Conservation (phyloP, 352 stramenopile genomes). For the Globisporangium alternatum region DNA sequence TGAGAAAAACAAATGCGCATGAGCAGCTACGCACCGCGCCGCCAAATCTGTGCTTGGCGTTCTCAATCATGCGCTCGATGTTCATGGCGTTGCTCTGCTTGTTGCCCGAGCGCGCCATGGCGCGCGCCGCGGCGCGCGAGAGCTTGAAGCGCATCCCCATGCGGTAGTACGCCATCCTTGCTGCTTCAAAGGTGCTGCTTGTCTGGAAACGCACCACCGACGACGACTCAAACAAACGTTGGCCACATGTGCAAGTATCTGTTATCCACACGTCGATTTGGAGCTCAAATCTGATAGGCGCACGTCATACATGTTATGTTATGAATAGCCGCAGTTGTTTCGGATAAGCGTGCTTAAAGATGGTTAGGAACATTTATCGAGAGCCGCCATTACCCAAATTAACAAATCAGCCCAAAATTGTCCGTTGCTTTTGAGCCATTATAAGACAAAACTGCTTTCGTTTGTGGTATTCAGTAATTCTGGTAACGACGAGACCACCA, state of each 20-base stretch:
- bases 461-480: too few relatives aligned
- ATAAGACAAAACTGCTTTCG: too few relatives aligned
- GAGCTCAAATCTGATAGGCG: neutral
- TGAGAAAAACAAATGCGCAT: neutral
- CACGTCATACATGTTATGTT: neutral
- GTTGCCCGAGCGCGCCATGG: slow-evolving; percentile 54
- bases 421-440: too few relatives aligned
- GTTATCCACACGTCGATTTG: neutral
- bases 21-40: slow-evolving; percentile 41
- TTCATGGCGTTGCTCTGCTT: slow-evolving; percentile 41
- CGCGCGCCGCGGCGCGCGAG: slow-evolving; percentile 56
- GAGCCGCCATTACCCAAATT: too few relatives aligned
- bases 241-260: slow-evolving; percentile 6
- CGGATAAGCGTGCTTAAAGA: too few relatives aligned
- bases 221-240: slow-evolving; percentile 16
- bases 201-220: slow-evolving; percentile 4
- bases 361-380: too few relatives aligned
- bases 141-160: slow-evolving; percentile 59
- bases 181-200: neutral
- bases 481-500: too few relatives aligned
- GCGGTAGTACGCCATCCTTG: slow-evolving; percentile 68
- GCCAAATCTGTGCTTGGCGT: slow-evolving; percentile 59
- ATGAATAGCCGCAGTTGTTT: neutral
- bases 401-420: too few relatives aligned
- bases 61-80: slow-evolving; percentile 65